Conservation (phyloP, 257 asterid genomes). For the Mitragyna speciosa region DNA sequence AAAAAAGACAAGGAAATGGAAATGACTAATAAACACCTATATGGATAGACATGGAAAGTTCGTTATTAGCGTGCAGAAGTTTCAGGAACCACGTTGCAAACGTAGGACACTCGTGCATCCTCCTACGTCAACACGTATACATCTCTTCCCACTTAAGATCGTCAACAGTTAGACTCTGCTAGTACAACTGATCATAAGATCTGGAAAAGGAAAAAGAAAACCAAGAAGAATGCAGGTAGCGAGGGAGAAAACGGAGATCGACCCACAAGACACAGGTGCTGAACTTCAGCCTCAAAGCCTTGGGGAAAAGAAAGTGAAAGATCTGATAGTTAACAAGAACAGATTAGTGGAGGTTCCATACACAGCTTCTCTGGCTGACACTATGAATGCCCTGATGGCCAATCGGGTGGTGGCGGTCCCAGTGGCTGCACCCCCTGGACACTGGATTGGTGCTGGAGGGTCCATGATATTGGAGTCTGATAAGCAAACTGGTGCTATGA, state of each 20-base stretch:
- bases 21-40: not conserved
- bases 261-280: not conserved
- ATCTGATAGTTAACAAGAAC: slow-evolving; percentile 42
- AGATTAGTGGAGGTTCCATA: slow-evolving; percentile 88
- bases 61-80: not conserved
- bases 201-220: not conserved
- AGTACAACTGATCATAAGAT: not conserved
- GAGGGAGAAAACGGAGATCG: not conserved
- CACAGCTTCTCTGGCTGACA: slow-evolving; percentile 79
- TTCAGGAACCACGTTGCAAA: slow-evolving; percentile 15
- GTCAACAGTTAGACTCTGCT: not conserved
- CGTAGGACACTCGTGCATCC: slow-evolving; percentile 14
- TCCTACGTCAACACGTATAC: slow-evolving; percentile 20
- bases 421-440: slow-evolving; percentile 98
- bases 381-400: slow-evolving; percentile 66
- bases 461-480: slow-evolving; percentile 90
- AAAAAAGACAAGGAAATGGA: no score
- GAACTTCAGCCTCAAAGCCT: slow-evolving; percentile 30
- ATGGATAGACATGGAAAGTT: slow-evolving; percentile 1
- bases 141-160: not conserved
- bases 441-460: slow-evolving; percentile 99
- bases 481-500: slow-evolving; percentile 80
- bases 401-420: slow-evolving; percentile 69
- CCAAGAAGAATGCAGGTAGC: slow-evolving; percentile 12
- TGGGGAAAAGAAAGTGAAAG: slow-evolving; percentile 58